phyloP scores from a whole-genome alignment of 805 yeast species.

The Kuraishia molischiana region DNA sequence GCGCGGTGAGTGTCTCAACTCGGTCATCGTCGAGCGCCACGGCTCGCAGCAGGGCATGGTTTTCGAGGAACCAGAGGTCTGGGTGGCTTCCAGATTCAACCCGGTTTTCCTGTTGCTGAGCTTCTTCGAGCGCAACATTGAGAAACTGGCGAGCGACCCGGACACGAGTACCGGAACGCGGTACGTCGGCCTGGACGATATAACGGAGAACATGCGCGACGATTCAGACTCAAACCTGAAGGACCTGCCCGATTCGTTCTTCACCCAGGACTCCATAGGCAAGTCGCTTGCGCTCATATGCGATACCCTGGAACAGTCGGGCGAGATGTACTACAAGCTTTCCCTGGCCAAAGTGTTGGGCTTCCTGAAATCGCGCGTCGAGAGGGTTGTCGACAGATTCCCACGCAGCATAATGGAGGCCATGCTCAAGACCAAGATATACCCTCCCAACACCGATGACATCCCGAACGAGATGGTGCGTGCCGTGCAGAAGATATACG shows the following conservation, averaged over 20 bases:
- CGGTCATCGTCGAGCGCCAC: slow-evolving; percentile 21
- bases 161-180: slow-evolving; percentile 10
- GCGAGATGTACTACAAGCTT: slow-evolving; percentile 34
- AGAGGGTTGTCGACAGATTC: slow-evolving; percentile 22
- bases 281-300: slow-evolving; percentile 22
- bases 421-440: slow-evolving; percentile 16
- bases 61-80: slow-evolving; percentile 27
- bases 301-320: slow-evolving; percentile 31
- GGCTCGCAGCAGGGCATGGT: slow-evolving; percentile 20
- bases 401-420: slow-evolving; percentile 23
- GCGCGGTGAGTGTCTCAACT: slow-evolving; percentile 27
- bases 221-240: slow-evolving; percentile 18
- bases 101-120: slow-evolving; percentile 27
- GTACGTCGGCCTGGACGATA: slow-evolving; percentile 31
- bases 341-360: slow-evolving; percentile 25
- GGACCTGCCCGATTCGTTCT: slow-evolving; percentile 19
- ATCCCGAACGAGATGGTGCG: slow-evolving; percentile 23
- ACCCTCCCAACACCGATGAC: slow-evolving; percentile 9
- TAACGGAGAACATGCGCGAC: slow-evolving; percentile 24
- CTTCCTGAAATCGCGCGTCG: slow-evolving; percentile 29
- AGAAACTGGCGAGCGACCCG: slow-evolving; percentile 11
- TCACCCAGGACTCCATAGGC: slow-evolving; percentile 17
- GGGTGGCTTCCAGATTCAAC: slow-evolving; percentile 31
- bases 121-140: slow-evolving; percentile 18
- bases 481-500: slow-evolving; percentile 25